Evolutionary conservation across 352 stramenopile genomes (phyloP), one percentile per base, ranked within the genome.

Genomic region (Detonula confervacea): DNA sequence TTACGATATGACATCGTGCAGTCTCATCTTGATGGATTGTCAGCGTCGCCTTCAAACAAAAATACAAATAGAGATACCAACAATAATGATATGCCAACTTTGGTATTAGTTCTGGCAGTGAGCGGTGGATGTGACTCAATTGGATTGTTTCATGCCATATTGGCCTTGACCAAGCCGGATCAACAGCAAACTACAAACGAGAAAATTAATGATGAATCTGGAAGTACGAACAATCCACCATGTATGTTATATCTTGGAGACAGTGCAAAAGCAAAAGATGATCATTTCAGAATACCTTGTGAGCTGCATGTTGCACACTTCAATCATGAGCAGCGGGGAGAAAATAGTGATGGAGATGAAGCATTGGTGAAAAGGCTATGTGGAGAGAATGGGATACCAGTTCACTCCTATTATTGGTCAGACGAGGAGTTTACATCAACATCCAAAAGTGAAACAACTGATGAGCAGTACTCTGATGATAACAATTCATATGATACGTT

Each of bases 101-200:
- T 90, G 39, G 71, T 91, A 12, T 25, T 92, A 24, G 22, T 92
- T 9, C 20, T 92, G n/a, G 83, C 81, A 47, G 87, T 94, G 2
- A 94, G 90, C 78, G 90, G 90, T 46, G 90, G 90, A 9, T 92
- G 81, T 60, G 90, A 94, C 85, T 94, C 90, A 14, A 75, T 94
- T 7, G 90, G 78, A 9, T 44, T 94, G 3, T 87, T 93, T 56
- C 84, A 94, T 86, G 68, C 83, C 18, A 57, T 90, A 30, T 60
- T 87, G 30, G 51, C 56, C 22, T 64, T 81, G 61, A 78, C 59
- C 57, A 68, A 57, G 47, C 22, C 3, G 44, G n/a, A 54, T 33
- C 18, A 25, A 37, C 18, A 47, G 2, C 61, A 73, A 6, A 57
- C 5, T 37, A 22, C 39, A 18, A 54, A 67, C 37, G 22, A 57